Evolutionary conservation across 2,329 filamentous ascomycete genomes (phyloP), one percentile per base, ranked within the genome.

Genomic region (Pseudogymnoascus sp.): DNA sequence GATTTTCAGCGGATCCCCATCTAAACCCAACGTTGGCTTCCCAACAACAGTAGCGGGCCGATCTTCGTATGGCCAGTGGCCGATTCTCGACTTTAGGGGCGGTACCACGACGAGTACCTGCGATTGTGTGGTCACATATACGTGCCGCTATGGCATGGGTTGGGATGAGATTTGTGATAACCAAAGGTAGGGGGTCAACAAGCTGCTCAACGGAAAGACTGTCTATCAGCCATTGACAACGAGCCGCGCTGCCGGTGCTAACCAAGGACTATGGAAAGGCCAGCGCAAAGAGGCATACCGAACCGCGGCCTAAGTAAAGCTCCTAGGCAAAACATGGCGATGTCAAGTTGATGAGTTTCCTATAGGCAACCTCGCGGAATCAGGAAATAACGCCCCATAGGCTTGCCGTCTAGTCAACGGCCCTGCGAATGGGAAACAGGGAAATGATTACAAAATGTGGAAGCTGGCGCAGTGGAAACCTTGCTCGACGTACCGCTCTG

Each of bases 91-190:
- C 63, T 62, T 64, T 56, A 33, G 38, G 12, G 42, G 40, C 60
- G 12, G 33, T 12, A 59, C 12, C 14, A 33, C 56, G 10, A 44
- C 21, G 35, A 35, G 37, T 16, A 18, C 12, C 47, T 65, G 65
- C 62, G 65, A 65, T 47, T 67, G 66, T 23, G 21, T 18, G n/a
- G 66, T 67, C 38, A 67, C 66, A 8, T 67, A 67, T 63, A 67
- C 65, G 14, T 66, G 65, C 38, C 31, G 37, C 44, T 66, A 67
- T 62, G 63, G 65, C 23, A 42, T 62, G 50, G 65, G 65, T 11
- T 66, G 65, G 65, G 65, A 66, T 50, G 64, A 67, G 31, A 47
- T 67, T n/a, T 67, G 66, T 37, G 65, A 67, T 33, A 67, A 67
- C 53, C 66, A 67, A 60, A 53, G 65, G 40, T 67, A 63, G 64